A percentile compares a stretch with the other conserved stretches of the same genome.
phyloP scores from a whole-genome alignment of 208 protist species.

The Blechomonas ayalai region DNA sequence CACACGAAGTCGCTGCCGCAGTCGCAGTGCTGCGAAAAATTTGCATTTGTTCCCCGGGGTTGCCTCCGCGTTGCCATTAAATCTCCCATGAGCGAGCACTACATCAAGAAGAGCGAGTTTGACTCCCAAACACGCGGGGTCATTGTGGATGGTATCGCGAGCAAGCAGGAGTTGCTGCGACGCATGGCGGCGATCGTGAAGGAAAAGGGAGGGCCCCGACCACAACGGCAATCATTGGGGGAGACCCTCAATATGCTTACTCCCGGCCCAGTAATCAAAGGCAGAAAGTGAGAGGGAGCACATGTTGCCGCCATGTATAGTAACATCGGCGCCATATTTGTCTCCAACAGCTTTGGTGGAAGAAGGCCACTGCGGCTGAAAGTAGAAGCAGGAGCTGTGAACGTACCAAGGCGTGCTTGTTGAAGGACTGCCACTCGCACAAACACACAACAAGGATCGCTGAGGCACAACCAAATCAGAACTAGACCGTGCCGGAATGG shows the following conservation, averaged over 20 bases:
- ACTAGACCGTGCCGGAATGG: too few species aligned
- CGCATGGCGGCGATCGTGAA: constrained; percentile 71
- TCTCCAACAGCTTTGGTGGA: too few species aligned
- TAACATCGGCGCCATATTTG: too few species aligned
- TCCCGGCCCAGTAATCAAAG: too few species aligned
- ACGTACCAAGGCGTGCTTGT: too few species aligned
- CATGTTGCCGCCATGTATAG: too few species aligned
- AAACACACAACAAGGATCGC: too few species aligned
- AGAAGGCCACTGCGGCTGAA: too few species aligned
- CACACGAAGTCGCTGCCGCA: constrained; percentile 41
- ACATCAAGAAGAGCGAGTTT: constrained; percentile 86
- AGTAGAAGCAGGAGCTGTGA: too few species aligned
- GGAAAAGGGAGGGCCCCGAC: constrained; percentile 23
- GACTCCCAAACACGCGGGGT: constrained; percentile 66
- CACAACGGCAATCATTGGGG: constrained; percentile 25
- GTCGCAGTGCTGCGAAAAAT: constrained; percentile 47
- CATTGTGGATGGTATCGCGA: constrained; percentile 45
- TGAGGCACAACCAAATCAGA: too few species aligned
- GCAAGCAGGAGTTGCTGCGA: constrained; percentile 67
- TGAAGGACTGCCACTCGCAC: too few species aligned
- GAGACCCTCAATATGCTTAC: constrained; percentile 26
- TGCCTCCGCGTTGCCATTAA: constrained; percentile 76
- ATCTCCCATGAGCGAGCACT: constrained; percentile 55
- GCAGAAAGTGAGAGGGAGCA: too few species aligned
- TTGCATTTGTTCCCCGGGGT: constrained; percentile 62